Conservation (phyloP, 495 filamentous ascomycete species). For the Hyaloscypha finlandica region DNA sequence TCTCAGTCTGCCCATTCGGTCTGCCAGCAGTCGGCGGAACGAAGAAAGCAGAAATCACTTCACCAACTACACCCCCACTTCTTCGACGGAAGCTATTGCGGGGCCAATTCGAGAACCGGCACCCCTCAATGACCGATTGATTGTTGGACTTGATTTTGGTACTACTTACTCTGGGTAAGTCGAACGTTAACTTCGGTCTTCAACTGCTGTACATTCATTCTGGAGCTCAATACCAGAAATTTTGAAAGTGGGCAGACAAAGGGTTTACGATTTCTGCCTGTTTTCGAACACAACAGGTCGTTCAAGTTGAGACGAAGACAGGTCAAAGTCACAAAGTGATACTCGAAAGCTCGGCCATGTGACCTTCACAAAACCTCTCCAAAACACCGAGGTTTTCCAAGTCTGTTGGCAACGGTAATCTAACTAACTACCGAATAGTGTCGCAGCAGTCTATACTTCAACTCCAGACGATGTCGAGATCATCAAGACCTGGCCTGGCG, state of each 20-base stretch:
- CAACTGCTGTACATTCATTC: not conserved
- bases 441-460: conserved; percentile 73
- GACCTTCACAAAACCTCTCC: not conserved
- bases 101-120: conserved; percentile 52
- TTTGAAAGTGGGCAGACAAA: not conserved
- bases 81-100: conserved; percentile 55
- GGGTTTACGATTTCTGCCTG: not conserved
- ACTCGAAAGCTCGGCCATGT: not conserved
- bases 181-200: not conserved
- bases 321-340: not conserved
- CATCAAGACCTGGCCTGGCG: conserved; percentile 80
- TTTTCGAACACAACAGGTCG: not conserved
- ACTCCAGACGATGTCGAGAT: conserved; percentile 78
- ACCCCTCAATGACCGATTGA: conserved; percentile 53
- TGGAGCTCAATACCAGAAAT: not conserved
- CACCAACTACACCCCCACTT: conserved; percentile 49
- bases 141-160: conserved; percentile 69
- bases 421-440: conserved; percentile 44
- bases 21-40: conserved; percentile 44
- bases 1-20: conserved; percentile 50
- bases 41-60: conserved; percentile 55
- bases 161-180: conserved; percentile 71
- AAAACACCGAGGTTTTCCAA: not conserved
- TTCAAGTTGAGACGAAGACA: not conserved
- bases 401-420: not conserved